Conservation (phyloP, 176 grass and related monocot genomes). For the Canna indica region DNA sequence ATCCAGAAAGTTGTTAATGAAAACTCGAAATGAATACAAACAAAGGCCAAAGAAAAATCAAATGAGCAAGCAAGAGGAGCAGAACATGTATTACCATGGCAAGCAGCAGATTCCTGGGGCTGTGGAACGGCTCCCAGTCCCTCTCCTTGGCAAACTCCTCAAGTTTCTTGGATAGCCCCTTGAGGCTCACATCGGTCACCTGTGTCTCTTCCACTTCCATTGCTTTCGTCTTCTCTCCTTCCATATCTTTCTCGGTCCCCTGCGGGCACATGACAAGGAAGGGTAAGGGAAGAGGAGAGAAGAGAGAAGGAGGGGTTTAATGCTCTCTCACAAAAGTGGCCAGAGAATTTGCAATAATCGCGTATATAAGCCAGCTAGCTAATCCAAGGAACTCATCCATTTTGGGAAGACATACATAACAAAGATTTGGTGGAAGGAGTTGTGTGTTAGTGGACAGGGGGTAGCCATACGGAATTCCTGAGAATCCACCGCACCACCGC, state of each 20-base stretch:
- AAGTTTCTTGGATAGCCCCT: conserved; percentile 61
- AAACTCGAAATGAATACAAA: neutral
- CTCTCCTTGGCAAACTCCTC: conserved; percentile 71
- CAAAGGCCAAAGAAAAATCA: neutral
- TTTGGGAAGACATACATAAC: neutral
- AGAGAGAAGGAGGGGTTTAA: too few relatives aligned
- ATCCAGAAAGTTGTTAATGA: neutral
- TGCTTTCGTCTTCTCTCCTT: conserved; percentile 27
- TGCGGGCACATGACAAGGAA: neutral
- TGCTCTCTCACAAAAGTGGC: neutral
- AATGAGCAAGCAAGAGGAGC: neutral
- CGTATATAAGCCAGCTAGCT: too few relatives aligned
- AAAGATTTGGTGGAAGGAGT: neutral
- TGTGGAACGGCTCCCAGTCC: conserved; percentile 84
- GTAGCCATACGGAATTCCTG: neutral
- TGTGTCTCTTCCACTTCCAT: conserved; percentile 8
- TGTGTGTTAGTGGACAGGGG: neutral
- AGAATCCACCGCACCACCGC: neutral
- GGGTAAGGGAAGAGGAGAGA: neutral
- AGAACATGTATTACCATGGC: conserved; percentile 61
- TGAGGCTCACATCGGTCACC: conserved; percentile 47
- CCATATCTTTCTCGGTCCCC: conserved; percentile 5
- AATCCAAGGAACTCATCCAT: neutral
- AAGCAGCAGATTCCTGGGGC: conserved; percentile 81
- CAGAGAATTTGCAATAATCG: neutral